Conservation (phyloP, 23 red algal species). For the Gracilariopsis chorda region DNA sequence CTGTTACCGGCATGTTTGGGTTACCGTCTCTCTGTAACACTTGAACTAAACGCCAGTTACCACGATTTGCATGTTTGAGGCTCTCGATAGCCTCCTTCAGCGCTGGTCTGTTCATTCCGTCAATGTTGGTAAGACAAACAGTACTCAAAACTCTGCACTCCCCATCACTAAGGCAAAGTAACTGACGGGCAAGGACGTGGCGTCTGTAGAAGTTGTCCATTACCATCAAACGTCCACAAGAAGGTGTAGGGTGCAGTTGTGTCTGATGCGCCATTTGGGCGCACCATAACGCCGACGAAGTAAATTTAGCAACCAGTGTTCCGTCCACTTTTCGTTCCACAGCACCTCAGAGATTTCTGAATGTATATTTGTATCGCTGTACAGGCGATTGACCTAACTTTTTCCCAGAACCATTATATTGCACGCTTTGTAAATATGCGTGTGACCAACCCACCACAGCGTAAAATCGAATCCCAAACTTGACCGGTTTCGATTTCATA, state of each 20-base stretch:
- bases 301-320: not conserved
- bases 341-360: not conserved
- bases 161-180: not conserved
- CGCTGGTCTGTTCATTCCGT: not conserved
- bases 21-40: not conserved
- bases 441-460: too few relatives aligned
- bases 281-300: too few relatives aligned
- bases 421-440: too few relatives aligned
- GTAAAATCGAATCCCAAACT: too few relatives aligned
- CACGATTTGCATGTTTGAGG: not conserved
- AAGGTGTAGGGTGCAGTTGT: not conserved
- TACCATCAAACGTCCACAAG: not conserved
- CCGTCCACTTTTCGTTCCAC: not conserved
- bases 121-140: not conserved
- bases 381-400: too few relatives aligned
- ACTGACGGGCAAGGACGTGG: not conserved
- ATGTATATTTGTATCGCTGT: not conserved
- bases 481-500: too few relatives aligned
- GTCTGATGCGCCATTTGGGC: not conserved
- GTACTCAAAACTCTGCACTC: not conserved
- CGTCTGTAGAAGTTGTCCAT: not conserved
- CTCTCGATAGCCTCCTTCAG: not conserved
- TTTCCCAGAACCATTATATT: too few relatives aligned
- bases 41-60: not conserved
- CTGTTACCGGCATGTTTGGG: not conserved